phyloP scores from a whole-genome alignment of 345 rosid species.

The Salix exigua region DNA sequence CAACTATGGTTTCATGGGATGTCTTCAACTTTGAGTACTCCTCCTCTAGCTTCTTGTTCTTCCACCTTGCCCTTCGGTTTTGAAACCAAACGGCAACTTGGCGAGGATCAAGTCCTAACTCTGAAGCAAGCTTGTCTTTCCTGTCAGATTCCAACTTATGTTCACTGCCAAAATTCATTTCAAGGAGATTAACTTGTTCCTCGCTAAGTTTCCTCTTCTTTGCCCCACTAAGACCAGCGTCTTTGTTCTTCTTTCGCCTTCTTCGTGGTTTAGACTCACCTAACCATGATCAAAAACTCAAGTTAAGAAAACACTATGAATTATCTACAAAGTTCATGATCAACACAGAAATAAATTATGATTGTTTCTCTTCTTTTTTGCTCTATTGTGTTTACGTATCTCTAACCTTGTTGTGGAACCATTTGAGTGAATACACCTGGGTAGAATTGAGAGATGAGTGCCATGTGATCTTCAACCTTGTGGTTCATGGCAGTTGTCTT shows the following conservation, averaged over 20 bases:
- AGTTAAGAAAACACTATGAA: neutral
- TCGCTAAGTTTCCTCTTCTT: slow-evolving; percentile 73
- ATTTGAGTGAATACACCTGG: slow-evolving; percentile 43
- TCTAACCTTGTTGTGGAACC: slow-evolving; percentile 56
- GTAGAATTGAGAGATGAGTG: slow-evolving; percentile 56
- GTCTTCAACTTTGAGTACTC: slow-evolving; percentile 55
- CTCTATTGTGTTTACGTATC: neutral
- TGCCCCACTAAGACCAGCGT: slow-evolving; percentile 20
- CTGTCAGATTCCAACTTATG: slow-evolving; percentile 84
- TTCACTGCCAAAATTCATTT: slow-evolving; percentile 59
- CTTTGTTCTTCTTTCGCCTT: slow-evolving; percentile 56
- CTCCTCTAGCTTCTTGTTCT: slow-evolving; percentile 88
- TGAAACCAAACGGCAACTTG: slow-evolving; percentile 99
- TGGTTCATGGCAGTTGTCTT: slow-evolving; percentile 19
- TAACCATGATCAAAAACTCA: slow-evolving; percentile 15
- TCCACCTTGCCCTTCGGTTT: slow-evolving; percentile 88
- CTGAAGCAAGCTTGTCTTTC: slow-evolving; percentile 68
- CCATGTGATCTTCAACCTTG: slow-evolving; percentile 42
- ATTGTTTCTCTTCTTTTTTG: neutral
- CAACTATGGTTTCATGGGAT: slow-evolving; percentile 38
- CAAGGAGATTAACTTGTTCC: slow-evolving; percentile 66
- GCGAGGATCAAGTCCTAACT: slow-evolving; percentile 82
- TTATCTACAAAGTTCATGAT: neutral
- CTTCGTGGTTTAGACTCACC: slow-evolving; percentile 53
- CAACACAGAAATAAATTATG: neutral